These are phyloP conservation scores for Hydrangea macrophylla DNA, from an alignment of 148 eudicot genomes.

Conservation along the genomic window DNA sequence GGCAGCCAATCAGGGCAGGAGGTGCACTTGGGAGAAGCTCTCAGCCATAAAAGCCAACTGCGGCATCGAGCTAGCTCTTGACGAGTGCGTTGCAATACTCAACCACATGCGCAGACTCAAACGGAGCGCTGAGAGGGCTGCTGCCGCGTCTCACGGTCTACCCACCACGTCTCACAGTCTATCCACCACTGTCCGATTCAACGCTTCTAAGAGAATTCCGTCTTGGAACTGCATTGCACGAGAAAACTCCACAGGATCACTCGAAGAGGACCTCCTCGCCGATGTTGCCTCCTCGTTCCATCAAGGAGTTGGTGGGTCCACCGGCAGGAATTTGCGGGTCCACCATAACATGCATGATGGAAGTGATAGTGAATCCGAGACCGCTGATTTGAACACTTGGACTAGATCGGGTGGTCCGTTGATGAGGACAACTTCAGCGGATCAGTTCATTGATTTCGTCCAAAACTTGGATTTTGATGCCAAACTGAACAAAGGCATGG, in stretches of 20 bases:
- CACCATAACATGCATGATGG: conserved; percentile 48
- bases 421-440: conserved; percentile 88
- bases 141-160: conserved; percentile 52
- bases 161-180: conserved; percentile 40
- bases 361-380: conserved; percentile 87
- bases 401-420: conserved; percentile 93
- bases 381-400: conserved; percentile 60
- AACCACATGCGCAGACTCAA: conserved; percentile 95
- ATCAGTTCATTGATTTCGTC: conserved; percentile 63
- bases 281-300: conserved; percentile 55
- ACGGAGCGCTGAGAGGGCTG: conserved; percentile 57
- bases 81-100: conserved; percentile 77
- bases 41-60: conserved; percentile 97
- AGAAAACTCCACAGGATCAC: conserved; percentile 90
- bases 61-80: conserved; percentile 86
- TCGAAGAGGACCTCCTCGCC: conserved; percentile 62
- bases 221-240: conserved; percentile 94
- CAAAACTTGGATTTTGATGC: conserved; percentile 60
- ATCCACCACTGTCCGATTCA: conserved; percentile 43
- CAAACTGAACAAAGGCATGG: conserved; percentile 28
- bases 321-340: conserved; percentile 30
- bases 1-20: conserved; percentile 91
- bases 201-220: conserved; percentile 80
- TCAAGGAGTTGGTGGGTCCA: conserved; percentile 34
- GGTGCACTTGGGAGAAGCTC: conserved; percentile 98